phyloP scores from a whole-genome alignment of 202 grass and related monocot species.

The Carex arenaria region DNA sequence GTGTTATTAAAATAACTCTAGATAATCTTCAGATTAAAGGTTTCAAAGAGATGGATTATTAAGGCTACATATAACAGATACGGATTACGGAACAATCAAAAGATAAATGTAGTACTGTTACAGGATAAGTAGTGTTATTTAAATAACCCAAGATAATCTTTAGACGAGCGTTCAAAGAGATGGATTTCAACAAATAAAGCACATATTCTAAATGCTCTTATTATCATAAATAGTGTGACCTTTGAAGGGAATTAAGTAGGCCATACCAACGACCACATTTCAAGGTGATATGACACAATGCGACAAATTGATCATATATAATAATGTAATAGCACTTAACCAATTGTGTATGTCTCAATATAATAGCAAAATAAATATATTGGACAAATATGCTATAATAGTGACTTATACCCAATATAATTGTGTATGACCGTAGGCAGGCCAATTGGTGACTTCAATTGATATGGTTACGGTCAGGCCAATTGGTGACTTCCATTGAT shows the following conservation, averaged over 20 bases:
- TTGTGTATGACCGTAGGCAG: background rate
- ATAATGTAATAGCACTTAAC: background rate
- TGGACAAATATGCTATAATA: background rate
- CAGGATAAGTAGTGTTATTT: background rate
- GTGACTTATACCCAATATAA: no score
- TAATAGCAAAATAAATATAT: background rate
- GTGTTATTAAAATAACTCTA: background rate
- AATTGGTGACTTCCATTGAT: background rate
- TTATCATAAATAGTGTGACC: slow-evolving; percentile 4
- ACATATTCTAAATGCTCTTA: slow-evolving; percentile 23
- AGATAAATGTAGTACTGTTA: background rate
- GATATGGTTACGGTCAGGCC: background rate
- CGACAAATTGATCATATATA: background rate
- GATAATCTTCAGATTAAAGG: background rate
- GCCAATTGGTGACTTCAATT: background rate
- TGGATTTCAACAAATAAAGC: slow-evolving; percentile 2
- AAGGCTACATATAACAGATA: background rate
- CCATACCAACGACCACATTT: slow-evolving; percentile 1
- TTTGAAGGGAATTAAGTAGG: slow-evolving; percentile 1
- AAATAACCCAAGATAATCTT: slow-evolving; percentile 17
- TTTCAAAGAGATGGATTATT: background rate
- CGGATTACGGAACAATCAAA: background rate
- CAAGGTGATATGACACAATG: background rate
- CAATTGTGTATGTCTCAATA: background rate
- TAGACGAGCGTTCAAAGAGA: background rate